phyloP scores from a whole-genome alignment of 2,329 filamentous ascomycete species.

The Coniochaeta hoffmannii region DNA sequence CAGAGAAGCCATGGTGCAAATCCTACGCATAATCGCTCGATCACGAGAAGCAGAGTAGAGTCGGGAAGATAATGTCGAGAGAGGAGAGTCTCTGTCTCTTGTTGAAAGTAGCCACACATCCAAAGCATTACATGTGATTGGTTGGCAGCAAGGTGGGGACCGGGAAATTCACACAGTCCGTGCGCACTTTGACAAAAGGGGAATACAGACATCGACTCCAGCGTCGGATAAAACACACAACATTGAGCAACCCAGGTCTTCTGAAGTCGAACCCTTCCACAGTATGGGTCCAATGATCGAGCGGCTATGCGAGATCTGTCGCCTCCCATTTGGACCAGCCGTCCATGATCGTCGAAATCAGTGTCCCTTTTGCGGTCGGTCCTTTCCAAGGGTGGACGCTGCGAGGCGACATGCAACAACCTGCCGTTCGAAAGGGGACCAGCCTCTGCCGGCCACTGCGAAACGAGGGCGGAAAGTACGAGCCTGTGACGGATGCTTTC shows the following conservation, averaged over 20 bases:
- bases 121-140: not conserved
- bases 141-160: not conserved
- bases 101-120: no score
- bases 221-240: not conserved
- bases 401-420: not conserved
- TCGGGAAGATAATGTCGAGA: not conserved
- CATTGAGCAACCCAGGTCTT: not conserved
- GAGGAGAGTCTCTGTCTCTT: no score
- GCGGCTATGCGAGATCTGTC: not conserved
- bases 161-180: not conserved
- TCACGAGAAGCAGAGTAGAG: not conserved
- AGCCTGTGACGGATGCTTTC: not conserved
- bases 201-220: not conserved
- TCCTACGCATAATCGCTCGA: no score
- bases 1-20: no score
- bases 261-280: not conserved
- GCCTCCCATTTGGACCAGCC: not conserved
- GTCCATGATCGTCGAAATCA: not conserved
- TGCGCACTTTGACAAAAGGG: not conserved
- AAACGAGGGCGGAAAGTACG: not conserved
- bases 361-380: not conserved
- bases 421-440: not conserved
- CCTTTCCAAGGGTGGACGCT: not conserved
- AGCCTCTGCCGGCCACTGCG: not conserved
- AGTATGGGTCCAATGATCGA: not conserved